These are phyloP conservation scores for Penicillium coffeae DNA, from an alignment of 495 filamentous ascomycete species.

Conservation along the genomic window DNA sequence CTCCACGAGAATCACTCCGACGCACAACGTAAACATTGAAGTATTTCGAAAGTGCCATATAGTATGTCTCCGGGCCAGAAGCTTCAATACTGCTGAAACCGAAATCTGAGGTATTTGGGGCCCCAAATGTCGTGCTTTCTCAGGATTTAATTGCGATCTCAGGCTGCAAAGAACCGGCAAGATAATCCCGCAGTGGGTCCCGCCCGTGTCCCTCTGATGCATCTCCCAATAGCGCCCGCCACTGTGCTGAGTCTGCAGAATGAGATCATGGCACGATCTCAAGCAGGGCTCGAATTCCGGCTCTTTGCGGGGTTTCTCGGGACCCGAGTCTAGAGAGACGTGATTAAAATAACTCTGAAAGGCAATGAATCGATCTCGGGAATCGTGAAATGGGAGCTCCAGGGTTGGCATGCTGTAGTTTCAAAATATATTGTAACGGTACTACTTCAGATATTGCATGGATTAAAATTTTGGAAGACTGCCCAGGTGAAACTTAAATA, in stretches of 20 bases:
- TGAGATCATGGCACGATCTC: slow-evolving; percentile 10
- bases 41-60: too few species aligned
- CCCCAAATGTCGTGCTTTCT: not conserved
- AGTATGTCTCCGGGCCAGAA: not conserved
- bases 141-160: not conserved
- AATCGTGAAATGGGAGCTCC: too few species aligned
- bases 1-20: not conserved
- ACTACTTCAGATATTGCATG: too few species aligned
- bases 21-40: not conserved
- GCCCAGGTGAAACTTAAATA: too few species aligned
- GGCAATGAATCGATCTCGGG: too few species aligned
- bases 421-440: too few species aligned
- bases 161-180: not conserved
- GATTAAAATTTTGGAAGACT: too few species aligned
- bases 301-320: not conserved
- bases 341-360: too few species aligned
- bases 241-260: slow-evolving; percentile 1
- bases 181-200: not conserved
- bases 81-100: too few species aligned
- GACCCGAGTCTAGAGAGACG: too few species aligned
- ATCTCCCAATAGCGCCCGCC: not conserved
- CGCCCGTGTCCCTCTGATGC: not conserved
- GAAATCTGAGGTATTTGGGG: not conserved
- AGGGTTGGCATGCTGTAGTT: too few species aligned
- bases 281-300: not conserved